phyloP scores from a whole-genome alignment of 495 filamentous ascomycete genomes.

The Sphaerosporella brunnea region DNA sequence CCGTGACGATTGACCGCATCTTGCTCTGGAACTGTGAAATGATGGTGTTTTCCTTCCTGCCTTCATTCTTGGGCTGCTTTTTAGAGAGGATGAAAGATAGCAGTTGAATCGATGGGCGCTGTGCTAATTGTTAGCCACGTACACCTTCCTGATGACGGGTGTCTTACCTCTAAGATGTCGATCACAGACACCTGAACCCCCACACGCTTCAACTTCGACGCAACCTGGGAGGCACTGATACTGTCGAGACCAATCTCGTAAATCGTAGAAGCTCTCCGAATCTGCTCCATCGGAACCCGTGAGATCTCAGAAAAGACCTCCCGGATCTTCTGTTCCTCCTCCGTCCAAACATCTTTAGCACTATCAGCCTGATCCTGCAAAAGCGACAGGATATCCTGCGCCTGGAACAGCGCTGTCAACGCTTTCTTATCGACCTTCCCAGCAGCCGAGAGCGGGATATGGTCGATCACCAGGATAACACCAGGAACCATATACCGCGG shows the following conservation, averaged over 20 bases:
- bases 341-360: slow-evolving; percentile 31
- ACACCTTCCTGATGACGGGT: not conserved
- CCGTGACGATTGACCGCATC: slow-evolving; percentile 7
- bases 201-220: slow-evolving; percentile 41
- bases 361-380: not conserved
- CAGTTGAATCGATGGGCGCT: slow-evolving; percentile 17
- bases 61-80: not conserved
- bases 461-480: slow-evolving; percentile 22
- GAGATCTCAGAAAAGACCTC: slow-evolving; percentile 41
- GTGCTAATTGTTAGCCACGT: slow-evolving; percentile 2
- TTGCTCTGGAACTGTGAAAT: slow-evolving; percentile 6
- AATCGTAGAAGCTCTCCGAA: slow-evolving; percentile 46
- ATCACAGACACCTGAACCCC: slow-evolving; percentile 39
- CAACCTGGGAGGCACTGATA: slow-evolving; percentile 66
- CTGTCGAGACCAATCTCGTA: slow-evolving; percentile 78
- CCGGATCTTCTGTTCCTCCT: slow-evolving; percentile 35
- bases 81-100: not conserved
- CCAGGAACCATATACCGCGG: slow-evolving; percentile 28
- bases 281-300: slow-evolving; percentile 32
- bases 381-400: slow-evolving; percentile 19
- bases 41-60: not conserved
- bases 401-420: slow-evolving; percentile 22
- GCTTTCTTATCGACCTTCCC: slow-evolving; percentile 30
- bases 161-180: slow-evolving; percentile 45
- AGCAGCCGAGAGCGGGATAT: slow-evolving; percentile 26